These are phyloP conservation scores for Boletellus ananiceps DNA, from an alignment of 768 basidiomycete species.

Conservation along the genomic window DNA sequence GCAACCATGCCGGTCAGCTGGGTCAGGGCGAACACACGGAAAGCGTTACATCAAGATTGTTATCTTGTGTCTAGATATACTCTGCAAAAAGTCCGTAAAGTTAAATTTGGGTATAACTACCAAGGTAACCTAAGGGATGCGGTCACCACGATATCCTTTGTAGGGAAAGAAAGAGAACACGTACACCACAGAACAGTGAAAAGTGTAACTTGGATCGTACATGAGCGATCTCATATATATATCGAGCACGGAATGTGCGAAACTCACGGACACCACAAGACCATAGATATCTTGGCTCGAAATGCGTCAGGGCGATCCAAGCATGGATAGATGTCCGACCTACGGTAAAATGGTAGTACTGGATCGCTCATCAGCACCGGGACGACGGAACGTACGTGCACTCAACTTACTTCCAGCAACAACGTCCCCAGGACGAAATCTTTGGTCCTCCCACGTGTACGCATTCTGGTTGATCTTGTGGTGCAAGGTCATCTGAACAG, in stretches of 20 bases:
- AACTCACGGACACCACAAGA: slow-evolving; percentile 49
- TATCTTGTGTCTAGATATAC: slow-evolving; percentile 55
- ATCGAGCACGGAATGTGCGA: neutral
- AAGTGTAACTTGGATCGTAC: slow-evolving; percentile 42
- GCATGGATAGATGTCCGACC: slow-evolving; percentile 21
- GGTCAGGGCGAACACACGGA: neutral
- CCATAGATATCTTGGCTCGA: slow-evolving; percentile 53
- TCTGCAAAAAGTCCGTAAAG: slow-evolving; percentile 56
- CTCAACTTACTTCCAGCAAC: slow-evolving; percentile 48
- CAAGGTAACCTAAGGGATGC: slow-evolving; percentile 41
- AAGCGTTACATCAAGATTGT: slow-evolving; percentile 48
- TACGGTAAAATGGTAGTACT: slow-evolving; percentile 63
- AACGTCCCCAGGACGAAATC: slow-evolving; percentile 52
- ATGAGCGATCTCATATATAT: slow-evolving; percentile 5
- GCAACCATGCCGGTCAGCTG: neutral
- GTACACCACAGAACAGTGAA: slow-evolving; percentile 49
- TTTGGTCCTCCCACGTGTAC: slow-evolving; percentile 35
- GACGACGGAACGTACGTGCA: neutral
- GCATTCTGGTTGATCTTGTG: slow-evolving; percentile 40
- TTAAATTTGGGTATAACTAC: slow-evolving; percentile 62
- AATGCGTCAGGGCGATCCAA: slow-evolving; percentile 9
- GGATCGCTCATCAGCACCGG: slow-evolving; percentile 8
- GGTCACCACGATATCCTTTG: neutral
- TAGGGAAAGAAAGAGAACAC: slow-evolving; percentile 4
- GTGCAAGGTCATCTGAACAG: slow-evolving; percentile 55